phyloP scores from a whole-genome alignment of 805 yeast species.

The Saccharomycopsis schoenii region DNA sequence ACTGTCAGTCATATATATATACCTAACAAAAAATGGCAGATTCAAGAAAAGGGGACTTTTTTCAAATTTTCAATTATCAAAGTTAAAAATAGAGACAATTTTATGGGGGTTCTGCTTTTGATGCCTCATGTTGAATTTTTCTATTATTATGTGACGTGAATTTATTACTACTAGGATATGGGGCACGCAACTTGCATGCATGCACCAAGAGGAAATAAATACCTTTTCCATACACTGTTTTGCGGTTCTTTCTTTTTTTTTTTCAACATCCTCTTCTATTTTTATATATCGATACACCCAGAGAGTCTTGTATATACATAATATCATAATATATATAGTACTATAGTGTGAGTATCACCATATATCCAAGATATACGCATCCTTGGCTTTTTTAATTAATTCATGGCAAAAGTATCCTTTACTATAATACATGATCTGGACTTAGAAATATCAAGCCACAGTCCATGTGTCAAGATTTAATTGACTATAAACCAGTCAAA shows the following conservation, averaged over 20 bases:
- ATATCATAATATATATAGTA: too few relatives aligned
- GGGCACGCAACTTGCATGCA: neutral
- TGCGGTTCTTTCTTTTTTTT: neutral
- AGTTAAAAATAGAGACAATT: neutral
- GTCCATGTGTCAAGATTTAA: too few relatives aligned
- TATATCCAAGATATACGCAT: too few relatives aligned
- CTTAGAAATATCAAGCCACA: neutral
- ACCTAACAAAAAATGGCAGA: neutral
- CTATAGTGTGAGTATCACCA: too few relatives aligned
- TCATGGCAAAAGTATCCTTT: too few relatives aligned
- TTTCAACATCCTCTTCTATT: neutral
- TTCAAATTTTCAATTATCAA: neutral
- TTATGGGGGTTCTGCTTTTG: neutral
- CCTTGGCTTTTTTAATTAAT: too few relatives aligned
- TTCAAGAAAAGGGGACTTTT: neutral
- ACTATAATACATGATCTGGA: too few relatives aligned
- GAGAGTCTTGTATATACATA: too few relatives aligned
- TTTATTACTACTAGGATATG: neutral
- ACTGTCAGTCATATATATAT: neutral
- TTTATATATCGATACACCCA: neutral
- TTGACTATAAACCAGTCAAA: neutral
- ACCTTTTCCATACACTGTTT: neutral
- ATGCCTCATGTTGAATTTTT: conserved; percentile 2
- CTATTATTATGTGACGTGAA: neutral
- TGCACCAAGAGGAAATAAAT: neutral